These are phyloP conservation scores for Blumeriella jaapii DNA, from an alignment of 2,329 filamentous ascomycete genomes.

Conservation along the genomic window DNA sequence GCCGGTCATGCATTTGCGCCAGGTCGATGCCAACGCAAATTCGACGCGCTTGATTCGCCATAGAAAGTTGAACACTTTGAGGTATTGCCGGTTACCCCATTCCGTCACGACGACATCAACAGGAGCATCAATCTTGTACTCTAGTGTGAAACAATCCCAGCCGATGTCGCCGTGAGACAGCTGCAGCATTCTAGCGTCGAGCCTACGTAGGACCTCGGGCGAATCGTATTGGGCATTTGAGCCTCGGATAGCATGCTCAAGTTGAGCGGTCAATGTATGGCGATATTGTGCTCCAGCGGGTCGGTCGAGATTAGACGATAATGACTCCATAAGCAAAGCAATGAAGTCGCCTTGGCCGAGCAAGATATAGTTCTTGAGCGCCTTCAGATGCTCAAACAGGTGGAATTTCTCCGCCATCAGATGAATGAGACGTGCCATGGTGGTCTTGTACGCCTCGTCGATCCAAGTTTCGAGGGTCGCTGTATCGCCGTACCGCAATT, in stretches of 20 bases:
- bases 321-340: slow-evolving; percentile 88
- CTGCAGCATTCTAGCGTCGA: slow-evolving; percentile 97
- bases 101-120: slow-evolving; percentile 96
- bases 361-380: slow-evolving; percentile 87
- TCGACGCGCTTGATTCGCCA: slow-evolving; percentile 98
- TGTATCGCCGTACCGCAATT: slow-evolving; percentile 85
- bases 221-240: slow-evolving; percentile 96
- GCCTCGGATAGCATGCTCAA: slow-evolving; percentile 93
- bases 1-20: slow-evolving; percentile 93
- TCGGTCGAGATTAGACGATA: slow-evolving; percentile 83
- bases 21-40: slow-evolving; percentile 81
- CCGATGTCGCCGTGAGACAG: slow-evolving; percentile 93
- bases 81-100: slow-evolving; percentile 89
- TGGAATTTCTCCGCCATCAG: slow-evolving; percentile 95
- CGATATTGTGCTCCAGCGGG: slow-evolving; percentile 95
- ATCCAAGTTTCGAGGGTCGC: slow-evolving; percentile 86
- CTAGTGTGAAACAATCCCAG: slow-evolving; percentile 97
- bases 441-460: slow-evolving; percentile 93
- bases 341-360: slow-evolving; percentile 97
- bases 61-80: slow-evolving; percentile 98
- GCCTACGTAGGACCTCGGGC: slow-evolving; percentile 75
- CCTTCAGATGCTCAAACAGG: slow-evolving; percentile 81
- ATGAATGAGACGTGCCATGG: slow-evolving; percentile 87
- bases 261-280: slow-evolving; percentile 91
- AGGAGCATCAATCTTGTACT: slow-evolving; percentile 95